Evolutionary conservation across 192 early-diverging fungal species (phyloP), one percentile per base, ranked within the genome.

Genomic region (Umbelopsis vinacea): DNA sequence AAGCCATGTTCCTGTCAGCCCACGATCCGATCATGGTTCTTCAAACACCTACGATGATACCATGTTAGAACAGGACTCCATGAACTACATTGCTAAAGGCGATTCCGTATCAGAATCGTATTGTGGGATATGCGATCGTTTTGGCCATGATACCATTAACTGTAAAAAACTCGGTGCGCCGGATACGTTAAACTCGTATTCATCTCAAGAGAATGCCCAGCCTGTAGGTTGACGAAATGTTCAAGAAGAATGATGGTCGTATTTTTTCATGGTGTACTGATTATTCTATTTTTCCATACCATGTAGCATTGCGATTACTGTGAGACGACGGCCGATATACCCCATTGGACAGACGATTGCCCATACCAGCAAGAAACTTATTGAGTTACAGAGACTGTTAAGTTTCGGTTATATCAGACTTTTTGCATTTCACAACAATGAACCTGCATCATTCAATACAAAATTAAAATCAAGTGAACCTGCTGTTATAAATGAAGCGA

Each of bases 331-430:
- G 57, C 57, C 17, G 57, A 63, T 37, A 35, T 63, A 38, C 57
- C 57, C 26, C 57, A 63, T 8, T 63, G 57, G 57, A 63, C 57
- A 19, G 57, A 63, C 11, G 57, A 63, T 37, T 63, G 57, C 19
- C 57, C 57, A 29, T 19, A 37, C 26, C 57, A 63, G 11, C 57
- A 63, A 37, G 57, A 63, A 8, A 17, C 15, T 37, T 63, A 63
- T 37, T 63, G 24, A n/a, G n/a, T n/a, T n/a, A n/a, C n/a, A n/a
- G n/a, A 63, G 26, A 8, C 29, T 29, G 1, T 29, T 29, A 0
- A 3, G 26, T 54, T 29, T 29, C 3, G 29, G 29, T 52, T 0
- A 52, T n/a, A 54, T 12, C 3, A 24, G 23, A 43, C 11, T 43
- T 43, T 40, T 43, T 43, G 40, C 40, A 43, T 29, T 29, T 29